phyloP scores from a whole-genome alignment of 768 basidiomycete species.

The Lactifluus rugatus region DNA sequence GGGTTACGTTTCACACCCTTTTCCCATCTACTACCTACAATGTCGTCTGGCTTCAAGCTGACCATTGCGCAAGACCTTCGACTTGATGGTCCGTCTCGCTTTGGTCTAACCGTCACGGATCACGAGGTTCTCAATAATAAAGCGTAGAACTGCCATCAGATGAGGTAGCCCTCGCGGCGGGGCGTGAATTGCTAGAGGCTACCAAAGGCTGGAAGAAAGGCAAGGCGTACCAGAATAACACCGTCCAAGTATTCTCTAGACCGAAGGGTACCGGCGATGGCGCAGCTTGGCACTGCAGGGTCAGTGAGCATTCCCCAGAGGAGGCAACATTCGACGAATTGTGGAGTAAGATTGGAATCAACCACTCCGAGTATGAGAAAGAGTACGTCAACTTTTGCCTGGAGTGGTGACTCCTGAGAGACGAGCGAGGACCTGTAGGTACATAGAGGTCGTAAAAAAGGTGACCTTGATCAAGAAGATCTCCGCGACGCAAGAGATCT shows the following conservation, averaged over 20 bases:
- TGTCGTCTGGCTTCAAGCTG: slow-evolving; percentile 26
- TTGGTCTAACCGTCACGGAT: background rate
- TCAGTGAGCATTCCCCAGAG: slow-evolving; percentile 53
- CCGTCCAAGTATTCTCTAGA: slow-evolving; percentile 46
- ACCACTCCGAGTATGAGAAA: slow-evolving; percentile 62
- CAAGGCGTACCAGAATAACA: slow-evolving; percentile 45
- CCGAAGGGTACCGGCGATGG: slow-evolving; percentile 46
- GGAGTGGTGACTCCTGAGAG: background rate
- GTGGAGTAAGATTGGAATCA: slow-evolving; percentile 55
- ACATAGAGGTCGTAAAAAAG: slow-evolving; percentile 54
- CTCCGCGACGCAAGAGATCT: slow-evolving; percentile 55
- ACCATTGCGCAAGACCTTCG: slow-evolving; percentile 31
- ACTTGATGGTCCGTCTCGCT: slow-evolving; percentile 28
- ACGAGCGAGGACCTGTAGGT: slow-evolving; percentile 38
- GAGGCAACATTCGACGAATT: slow-evolving; percentile 66
- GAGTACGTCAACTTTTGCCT: slow-evolving; percentile 35
- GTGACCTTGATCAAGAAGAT: slow-evolving; percentile 52
- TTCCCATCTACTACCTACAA: slow-evolving; percentile 1
- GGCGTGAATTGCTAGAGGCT: slow-evolving; percentile 44
- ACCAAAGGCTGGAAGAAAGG: slow-evolving; percentile 56
- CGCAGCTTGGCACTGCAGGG: slow-evolving; percentile 58
- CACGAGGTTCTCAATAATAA: background rate
- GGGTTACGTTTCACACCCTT: background rate
- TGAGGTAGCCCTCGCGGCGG: slow-evolving; percentile 45
- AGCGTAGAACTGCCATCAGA: slow-evolving; percentile 51